phyloP scores from a whole-genome alignment of 306 rosid species.

The Myrica gale region DNA sequence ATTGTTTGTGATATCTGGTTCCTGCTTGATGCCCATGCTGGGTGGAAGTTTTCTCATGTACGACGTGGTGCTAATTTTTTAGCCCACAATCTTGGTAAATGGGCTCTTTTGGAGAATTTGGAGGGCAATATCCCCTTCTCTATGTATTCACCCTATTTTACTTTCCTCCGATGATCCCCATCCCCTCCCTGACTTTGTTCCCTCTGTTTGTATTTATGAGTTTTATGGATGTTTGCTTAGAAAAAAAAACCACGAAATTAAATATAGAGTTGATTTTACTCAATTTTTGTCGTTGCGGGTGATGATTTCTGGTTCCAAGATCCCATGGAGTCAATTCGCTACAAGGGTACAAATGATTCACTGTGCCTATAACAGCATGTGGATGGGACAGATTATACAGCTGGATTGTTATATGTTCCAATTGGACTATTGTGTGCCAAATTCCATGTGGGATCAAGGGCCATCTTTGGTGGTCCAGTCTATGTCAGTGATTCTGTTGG shows the following conservation, averaged over 20 bases:
- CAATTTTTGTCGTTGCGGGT: constrained; percentile 34
- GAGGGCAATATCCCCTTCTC: too few relatives aligned
- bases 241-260: not conserved
- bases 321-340: constrained; percentile 80
- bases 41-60: too few relatives aligned
- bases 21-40: too few relatives aligned
- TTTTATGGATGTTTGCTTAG: too few relatives aligned
- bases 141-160: too few relatives aligned
- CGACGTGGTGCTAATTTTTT: too few relatives aligned
- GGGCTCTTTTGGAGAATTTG: too few relatives aligned
- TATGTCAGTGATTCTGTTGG: constrained; percentile 76
- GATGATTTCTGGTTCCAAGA: constrained; percentile 96
- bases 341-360: constrained; percentile 88
- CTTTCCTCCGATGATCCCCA: too few relatives aligned
- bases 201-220: too few relatives aligned
- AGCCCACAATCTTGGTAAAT: too few relatives aligned
- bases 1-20: too few relatives aligned
- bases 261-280: not conserved
- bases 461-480: constrained; percentile 77
- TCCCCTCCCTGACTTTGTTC: too few relatives aligned
- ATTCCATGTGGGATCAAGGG: constrained; percentile 86
- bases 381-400: constrained; percentile 90
- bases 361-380: constrained; percentile 85
- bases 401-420: constrained; percentile 99
- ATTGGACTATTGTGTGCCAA: constrained; percentile 79